Evolutionary conservation across 768 basidiomycete genomes (phyloP).

Genomic region (Serendipita sp.): DNA sequence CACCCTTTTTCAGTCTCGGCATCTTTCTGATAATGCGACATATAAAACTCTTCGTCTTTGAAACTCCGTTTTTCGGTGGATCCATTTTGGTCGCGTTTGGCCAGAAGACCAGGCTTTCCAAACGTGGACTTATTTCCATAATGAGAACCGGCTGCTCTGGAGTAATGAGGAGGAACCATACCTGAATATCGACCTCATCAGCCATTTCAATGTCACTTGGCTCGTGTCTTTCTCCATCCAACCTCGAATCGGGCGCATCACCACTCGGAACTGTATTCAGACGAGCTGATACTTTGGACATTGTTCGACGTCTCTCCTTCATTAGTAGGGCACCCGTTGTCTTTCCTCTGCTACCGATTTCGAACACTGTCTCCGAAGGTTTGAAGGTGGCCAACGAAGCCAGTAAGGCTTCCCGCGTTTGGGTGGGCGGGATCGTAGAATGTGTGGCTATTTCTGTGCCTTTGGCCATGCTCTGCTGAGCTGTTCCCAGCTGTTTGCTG

Average conservation of each 20-base stretch:
- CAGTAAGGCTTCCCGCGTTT: conserved; percentile 48
- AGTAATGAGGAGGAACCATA: conserved; percentile 20
- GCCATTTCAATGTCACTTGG: conserved; percentile 45
- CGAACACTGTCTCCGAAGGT: conserved; percentile 82
- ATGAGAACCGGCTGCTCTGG: not conserved
- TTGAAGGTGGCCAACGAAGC: conserved; percentile 64
- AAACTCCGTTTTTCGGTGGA: conserved; percentile 23
- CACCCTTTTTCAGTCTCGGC: conserved; percentile 82
- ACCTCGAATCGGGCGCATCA: conserved; percentile 10
- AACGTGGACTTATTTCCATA: conserved; percentile 41
- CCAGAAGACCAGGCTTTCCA: conserved; percentile 19
- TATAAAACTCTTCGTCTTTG: conserved; percentile 75
- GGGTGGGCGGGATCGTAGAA: conserved; percentile 18
- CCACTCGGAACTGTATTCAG: conserved; percentile 15
- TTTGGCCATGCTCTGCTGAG: not conserved
- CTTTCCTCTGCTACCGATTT: conserved; percentile 62
- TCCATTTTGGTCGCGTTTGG: conserved; percentile 27
- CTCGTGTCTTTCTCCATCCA: conserved; percentile 15
- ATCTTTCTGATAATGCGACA: conserved; percentile 82
- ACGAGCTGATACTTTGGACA: conserved; percentile 46
- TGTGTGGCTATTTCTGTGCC: not conserved
- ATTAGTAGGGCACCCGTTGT: conserved; percentile 53
- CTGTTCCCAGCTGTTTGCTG: not conserved
- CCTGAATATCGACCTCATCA: conserved; percentile 60
- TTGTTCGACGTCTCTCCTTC: conserved; percentile 70